Evolutionary conservation across 108 stramenopile genomes (phyloP), one percentile per base, ranked within the genome.

Genomic region (Skeletonema potamos): DNA sequence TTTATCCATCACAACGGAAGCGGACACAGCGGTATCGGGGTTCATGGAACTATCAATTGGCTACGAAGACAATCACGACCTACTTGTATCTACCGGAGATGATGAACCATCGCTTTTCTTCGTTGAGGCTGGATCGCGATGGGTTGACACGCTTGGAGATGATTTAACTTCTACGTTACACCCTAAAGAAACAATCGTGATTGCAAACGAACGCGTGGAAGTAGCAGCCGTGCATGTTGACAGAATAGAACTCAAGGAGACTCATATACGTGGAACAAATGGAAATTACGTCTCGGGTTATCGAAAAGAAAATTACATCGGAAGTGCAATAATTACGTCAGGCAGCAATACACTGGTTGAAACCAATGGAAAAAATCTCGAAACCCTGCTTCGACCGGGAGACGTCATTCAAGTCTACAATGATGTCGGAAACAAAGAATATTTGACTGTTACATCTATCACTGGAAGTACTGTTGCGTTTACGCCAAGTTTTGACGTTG

Each of bases 11-110:
- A 60, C 80, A 1, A 81, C 76, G 27, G 13, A 54, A 15, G 71
- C 75, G 7, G 65, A 73, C 30, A 29, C 51, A 8, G 28, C 44
- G 13, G 63, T 82, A 4, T 63, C 48, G 20, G 84, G 84, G n/a
- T 70, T 58, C 34, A 59, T 85, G 7, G 84, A 85, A 29, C 10
- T 85, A 33, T 82, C 81, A 6, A 64, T 79, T 30, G 86, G 82
- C 39, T 87, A 71, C 58, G 59, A 70, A 55, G 76, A 80, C 11
- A 39, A 51, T 12, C 82, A 62, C 37, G 56, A 73, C 56, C 68
- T 76, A 58, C 39, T 83, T 33, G 43, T 83, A 51, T 69, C 66
- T 27, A 15, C 62, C n/a, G 69, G 46, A 20, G 72, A 60, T 32
- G 22, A 51, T 22, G 56, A 54, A 27, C 73, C 82, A 48, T 77